Percentiles rank a stretch among this genome's conserved stretches.
These are phyloP conservation scores for Venturia oleaginea DNA, from an alignment of 2,329 filamentous ascomycete genomes.

Conservation along the genomic window DNA sequence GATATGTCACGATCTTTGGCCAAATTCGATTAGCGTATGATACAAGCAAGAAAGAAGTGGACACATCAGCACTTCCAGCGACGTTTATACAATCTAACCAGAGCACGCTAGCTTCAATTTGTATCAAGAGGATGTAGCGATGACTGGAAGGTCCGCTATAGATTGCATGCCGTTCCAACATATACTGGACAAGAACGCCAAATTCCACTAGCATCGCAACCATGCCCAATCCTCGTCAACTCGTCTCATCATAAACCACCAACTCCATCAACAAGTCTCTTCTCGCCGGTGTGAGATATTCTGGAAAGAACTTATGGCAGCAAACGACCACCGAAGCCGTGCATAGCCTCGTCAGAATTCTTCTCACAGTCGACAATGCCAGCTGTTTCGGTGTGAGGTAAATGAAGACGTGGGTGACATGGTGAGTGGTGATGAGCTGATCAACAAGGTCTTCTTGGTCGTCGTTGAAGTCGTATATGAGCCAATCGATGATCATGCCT, in stretches of 20 bases:
- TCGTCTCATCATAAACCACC: conserved; percentile 9
- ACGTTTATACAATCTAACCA: too few relatives aligned
- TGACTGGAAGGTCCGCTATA: background rate
- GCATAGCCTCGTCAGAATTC: conserved; percentile 2
- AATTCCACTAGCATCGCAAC: background rate
- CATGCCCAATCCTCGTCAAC: background rate
- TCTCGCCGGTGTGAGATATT: conserved; percentile 2
- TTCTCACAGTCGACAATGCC: conserved; percentile 8
- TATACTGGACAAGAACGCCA: background rate
- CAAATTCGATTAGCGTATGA: too few relatives aligned
- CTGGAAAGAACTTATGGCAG: conserved; percentile 6
- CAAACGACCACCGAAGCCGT: background rate
- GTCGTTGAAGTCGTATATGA: conserved; percentile 7
- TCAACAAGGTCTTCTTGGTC: background rate
- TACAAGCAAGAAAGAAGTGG: too few relatives aligned
- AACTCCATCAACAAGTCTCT: conserved; percentile 4
- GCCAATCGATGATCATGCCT: background rate
- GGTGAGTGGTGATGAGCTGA: background rate
- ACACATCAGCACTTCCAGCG: too few relatives aligned
- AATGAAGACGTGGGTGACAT: conserved; percentile 5
- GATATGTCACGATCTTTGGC: too few relatives aligned
- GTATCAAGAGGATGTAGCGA: background rate
- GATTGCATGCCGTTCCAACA: background rate
- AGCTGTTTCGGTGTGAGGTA: conserved; percentile 6
- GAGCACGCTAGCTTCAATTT: background rate